phyloP scores from a whole-genome alignment of 2,329 filamentous ascomycete genomes.

The Colletotrichum lupini region DNA sequence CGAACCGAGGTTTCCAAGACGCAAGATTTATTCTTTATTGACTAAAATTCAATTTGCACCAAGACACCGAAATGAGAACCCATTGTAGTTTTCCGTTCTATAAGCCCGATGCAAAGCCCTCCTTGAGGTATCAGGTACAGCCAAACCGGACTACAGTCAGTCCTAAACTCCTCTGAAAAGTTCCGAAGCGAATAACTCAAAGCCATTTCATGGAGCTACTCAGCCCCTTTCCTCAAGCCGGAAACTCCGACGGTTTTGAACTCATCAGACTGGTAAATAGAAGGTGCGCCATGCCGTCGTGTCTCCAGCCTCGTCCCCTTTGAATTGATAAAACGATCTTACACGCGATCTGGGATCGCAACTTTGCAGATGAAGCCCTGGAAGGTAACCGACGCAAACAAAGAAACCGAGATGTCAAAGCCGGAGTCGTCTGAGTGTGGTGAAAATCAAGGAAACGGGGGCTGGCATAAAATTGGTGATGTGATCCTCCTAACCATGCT shows the following conservation, averaged over 20 bases:
- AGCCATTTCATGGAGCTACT: slow-evolving; percentile 14
- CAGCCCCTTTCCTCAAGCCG: slow-evolving; percentile 2
- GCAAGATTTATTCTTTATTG: not conserved
- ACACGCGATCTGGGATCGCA: slow-evolving; percentile 30
- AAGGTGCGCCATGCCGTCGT: not conserved
- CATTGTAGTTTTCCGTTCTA: slow-evolving; percentile 3
- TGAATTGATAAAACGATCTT: slow-evolving; percentile 3
- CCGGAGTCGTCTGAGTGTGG: not conserved
- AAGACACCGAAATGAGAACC: not conserved
- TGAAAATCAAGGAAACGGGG: not conserved
- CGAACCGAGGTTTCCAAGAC: slow-evolving; percentile 5
- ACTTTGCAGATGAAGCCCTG: slow-evolving; percentile 17
- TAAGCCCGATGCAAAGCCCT: not conserved
- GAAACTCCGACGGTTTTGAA: not conserved
- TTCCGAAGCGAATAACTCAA: not conserved
- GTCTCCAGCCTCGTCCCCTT: not conserved
- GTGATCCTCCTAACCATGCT: not conserved
- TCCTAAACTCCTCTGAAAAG: slow-evolving; percentile 11
- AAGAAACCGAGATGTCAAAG: not conserved
- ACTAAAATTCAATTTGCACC: not conserved
- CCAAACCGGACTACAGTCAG: not conserved
- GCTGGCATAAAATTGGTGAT: slow-evolving; percentile 17
- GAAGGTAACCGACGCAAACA: not conserved
- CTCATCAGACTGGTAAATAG: not conserved
- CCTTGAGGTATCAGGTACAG: slow-evolving; percentile 10